Base-by-base conservation (phyloP, 108 stramenopile genomes). In the Skeletonema costatum region DNA sequence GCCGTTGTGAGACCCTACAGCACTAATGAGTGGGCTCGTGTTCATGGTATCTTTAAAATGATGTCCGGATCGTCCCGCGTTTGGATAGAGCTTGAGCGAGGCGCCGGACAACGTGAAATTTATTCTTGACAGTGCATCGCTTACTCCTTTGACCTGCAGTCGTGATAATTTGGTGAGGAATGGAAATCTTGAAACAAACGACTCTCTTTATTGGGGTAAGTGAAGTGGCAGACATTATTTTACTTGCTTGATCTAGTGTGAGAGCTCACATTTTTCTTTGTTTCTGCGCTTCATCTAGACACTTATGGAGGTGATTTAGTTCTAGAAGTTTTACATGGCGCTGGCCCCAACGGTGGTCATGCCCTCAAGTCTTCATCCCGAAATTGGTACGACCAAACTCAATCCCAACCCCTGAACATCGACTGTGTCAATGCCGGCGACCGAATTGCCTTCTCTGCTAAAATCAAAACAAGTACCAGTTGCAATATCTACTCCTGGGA, bases 401-500 rank as follows among this genome's bases (percentile, higher is more conserved):
- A 56, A 25, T 25, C 53, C 53, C 53, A 56, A 56, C 1, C 2
- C 19, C 53, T 56, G 7, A 25, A 56, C 53, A 25, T 25, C n/a
- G 53, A 56, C 6, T 56, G 53, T 7, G 53, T 56, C 53, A 25
- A 25, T 7, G 78, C 39, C 12, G 83, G 79, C 21, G 83, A 83
- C 8, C 74, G 79, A 14, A 38, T 83, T 44, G 58, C 68, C 3
- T 80, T 83, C 29, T 42, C 59, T 51, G 66, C 78, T 13, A 68
- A 78, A 58, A 64, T 80, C 19, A 75, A 64, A 25, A 71, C 64
- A 1, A 50, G 46, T 16, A 29, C 69, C 5, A 29, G 48, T 12
- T 83, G 78, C 53, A 48, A 67, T 53, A 50, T 59, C 2, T 76
- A 80, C 68, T 69, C 79, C 13, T 80, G 75, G 78, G 68, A 75